A percentile compares a stretch with the other conserved stretches of the same genome.
Evolutionary conservation across 1,284 basidiomycete species (phyloP).

Genomic region (Mycena sp.): DNA sequence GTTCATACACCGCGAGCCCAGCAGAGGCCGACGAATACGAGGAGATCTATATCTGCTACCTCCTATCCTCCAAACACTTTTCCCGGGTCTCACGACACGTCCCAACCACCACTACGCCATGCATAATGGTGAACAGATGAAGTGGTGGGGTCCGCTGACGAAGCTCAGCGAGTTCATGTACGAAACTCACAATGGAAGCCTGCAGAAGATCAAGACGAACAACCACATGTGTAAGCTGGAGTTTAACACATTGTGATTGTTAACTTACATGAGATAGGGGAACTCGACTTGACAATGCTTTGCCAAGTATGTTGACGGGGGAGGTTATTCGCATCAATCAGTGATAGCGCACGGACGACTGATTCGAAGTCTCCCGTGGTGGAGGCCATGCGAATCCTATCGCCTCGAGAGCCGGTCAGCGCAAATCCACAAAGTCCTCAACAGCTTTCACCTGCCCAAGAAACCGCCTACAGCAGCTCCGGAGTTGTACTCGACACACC

Average conservation of each 20-base stretch:
- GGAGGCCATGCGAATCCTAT: constrained; percentile 1
- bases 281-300: constrained; percentile 17
- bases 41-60: not conserved
- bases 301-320: constrained; percentile 19
- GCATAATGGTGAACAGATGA: too few relatives aligned
- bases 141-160: too few relatives aligned
- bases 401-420: not conserved
- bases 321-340: not conserved
- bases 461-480: not conserved
- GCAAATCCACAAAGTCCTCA: not conserved
- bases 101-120: too few relatives aligned
- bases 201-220: too few relatives aligned
- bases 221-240: too few relatives aligned
- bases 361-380: constrained; percentile 1
- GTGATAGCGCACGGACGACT: not conserved
- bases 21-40: not conserved
- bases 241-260: not conserved
- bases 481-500: not conserved
- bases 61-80: not conserved
- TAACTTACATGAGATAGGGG: not conserved
- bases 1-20: not conserved
- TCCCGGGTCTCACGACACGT: not conserved
- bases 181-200: too few relatives aligned
- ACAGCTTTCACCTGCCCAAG: not conserved
- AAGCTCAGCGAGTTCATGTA: too few relatives aligned